Percentiles rank a stretch among this genome's conserved stretches.
These are phyloP conservation scores for Prunus campanulata DNA, from an alignment of 306 rosid genomes.

Conservation along the genomic window DNA sequence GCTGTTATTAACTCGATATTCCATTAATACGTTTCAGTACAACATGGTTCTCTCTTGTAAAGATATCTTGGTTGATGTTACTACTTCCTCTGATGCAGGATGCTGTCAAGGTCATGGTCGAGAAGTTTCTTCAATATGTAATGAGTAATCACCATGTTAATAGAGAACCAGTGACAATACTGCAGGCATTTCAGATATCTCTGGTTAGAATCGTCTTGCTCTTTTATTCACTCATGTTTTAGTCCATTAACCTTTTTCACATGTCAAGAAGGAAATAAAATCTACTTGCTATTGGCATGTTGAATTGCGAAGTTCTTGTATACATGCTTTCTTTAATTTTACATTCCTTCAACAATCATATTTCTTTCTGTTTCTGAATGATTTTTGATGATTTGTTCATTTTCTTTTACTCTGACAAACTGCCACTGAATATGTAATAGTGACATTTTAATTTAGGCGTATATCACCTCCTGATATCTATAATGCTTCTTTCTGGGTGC, in stretches of 20 bases:
- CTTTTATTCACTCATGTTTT: slow-evolving; percentile 6
- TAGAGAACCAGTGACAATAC: slow-evolving; percentile 43
- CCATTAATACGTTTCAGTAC: background rate
- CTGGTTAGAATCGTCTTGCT: slow-evolving; percentile 57
- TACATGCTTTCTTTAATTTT: background rate
- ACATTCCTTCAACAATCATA: background rate
- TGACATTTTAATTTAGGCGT: background rate
- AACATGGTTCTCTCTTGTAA: background rate
- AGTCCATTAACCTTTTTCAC: slow-evolving; percentile 3
- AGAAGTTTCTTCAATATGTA: slow-evolving; percentile 58
- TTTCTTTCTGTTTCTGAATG: background rate
- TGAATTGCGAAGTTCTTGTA: background rate
- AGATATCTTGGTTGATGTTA: slow-evolving; percentile 19
- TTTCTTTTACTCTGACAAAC: background rate
- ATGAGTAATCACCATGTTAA: slow-evolving; percentile 55
- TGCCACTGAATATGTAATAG: background rate
- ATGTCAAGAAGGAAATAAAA: background rate
- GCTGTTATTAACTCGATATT: background rate
- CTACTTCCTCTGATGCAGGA: slow-evolving; percentile 47
- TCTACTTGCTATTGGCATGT: background rate
- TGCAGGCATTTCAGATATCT: slow-evolving; percentile 81
- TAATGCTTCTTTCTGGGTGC: no score
- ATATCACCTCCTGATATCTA: background rate
- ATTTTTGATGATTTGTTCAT: background rate
- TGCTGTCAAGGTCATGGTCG: slow-evolving; percentile 38